Conservation (phyloP, 495 filamentous ascomycete species). For the Lasiosphaeris hirsuta region DNA sequence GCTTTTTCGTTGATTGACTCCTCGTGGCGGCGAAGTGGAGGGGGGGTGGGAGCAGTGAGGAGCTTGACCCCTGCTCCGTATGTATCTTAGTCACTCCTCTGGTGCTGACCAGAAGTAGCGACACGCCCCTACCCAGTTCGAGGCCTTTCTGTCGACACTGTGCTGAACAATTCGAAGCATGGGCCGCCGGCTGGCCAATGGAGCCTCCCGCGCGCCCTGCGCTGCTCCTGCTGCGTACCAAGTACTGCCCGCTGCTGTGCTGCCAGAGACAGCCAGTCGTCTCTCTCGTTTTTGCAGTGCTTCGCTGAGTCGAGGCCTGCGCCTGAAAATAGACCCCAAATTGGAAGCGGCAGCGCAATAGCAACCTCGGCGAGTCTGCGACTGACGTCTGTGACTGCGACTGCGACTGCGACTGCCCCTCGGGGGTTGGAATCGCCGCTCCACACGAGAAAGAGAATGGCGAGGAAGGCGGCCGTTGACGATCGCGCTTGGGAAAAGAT, state of each 20-base stretch:
- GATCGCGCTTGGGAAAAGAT: constrained; percentile 1
- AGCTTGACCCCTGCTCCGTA: constrained; percentile 9
- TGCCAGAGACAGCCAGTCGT: neutral
- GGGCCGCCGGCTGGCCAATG: neutral
- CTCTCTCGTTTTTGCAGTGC: neutral
- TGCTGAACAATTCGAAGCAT: neutral
- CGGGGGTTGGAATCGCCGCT: constrained; percentile 1
- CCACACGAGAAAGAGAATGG: constrained; percentile 1
- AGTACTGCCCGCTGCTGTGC: neutral
- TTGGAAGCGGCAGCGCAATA: constrained; percentile 6
- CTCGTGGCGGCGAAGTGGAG: constrained; percentile 15
- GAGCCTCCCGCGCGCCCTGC: neutral
- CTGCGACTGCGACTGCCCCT: neutral
- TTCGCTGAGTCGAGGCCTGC: constrained; percentile 6
- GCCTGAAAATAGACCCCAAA: constrained; percentile 12
- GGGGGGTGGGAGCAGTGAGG: constrained; percentile 13
- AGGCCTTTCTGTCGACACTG: constrained; percentile 12
- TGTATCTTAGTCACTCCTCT: constrained; percentile 16
- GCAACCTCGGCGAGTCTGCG: neutral
- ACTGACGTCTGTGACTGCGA: too few relatives aligned
- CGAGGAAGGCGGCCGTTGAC: neutral
- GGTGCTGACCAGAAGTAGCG: constrained; percentile 7
- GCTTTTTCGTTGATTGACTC: constrained; percentile 12
- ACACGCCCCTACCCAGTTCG: constrained; percentile 11
- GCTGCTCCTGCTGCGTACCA: neutral